Evolutionary conservation across 768 basidiomycete genomes (phyloP).

Genomic region (Dacryopinax spathularia): DNA sequence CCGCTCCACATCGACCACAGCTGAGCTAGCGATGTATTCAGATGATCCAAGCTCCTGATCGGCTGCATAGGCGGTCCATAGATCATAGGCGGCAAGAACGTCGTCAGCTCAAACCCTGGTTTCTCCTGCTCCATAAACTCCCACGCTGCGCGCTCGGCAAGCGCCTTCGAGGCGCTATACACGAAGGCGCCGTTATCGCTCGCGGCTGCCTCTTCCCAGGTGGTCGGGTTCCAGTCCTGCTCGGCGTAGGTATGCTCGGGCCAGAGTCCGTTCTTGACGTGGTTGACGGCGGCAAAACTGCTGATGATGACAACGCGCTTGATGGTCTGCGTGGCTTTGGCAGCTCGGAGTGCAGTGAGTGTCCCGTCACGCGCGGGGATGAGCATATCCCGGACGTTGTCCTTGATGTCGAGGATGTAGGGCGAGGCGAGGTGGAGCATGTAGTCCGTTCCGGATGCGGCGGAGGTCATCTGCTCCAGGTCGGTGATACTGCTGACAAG

Average conservation of each 20-base stretch:
- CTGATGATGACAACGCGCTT: slow-evolving; percentile 19
- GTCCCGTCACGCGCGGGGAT: slow-evolving; percentile 18
- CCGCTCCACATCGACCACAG: background rate
- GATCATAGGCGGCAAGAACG: slow-evolving; percentile 4
- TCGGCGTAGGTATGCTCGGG: slow-evolving; percentile 14
- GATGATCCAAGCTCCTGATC: background rate
- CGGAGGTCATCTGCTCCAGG: slow-evolving; percentile 4
- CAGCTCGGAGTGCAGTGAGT: slow-evolving; percentile 11
- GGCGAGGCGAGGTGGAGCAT: background rate
- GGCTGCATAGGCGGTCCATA: background rate
- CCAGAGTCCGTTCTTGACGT: background rate
- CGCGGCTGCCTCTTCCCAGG: slow-evolving; percentile 12
- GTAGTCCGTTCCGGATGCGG: background rate
- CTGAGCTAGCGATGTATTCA: background rate
- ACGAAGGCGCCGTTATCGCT: background rate
- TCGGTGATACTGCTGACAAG: slow-evolving; percentile 5
- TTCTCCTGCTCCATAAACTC: slow-evolving; percentile 11
- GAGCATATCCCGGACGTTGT: slow-evolving; percentile 10
- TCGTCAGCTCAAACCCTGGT: slow-evolving; percentile 13
- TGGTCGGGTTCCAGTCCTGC: slow-evolving; percentile 13
- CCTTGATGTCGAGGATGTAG: background rate
- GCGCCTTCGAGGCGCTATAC: background rate
- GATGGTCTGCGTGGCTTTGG: slow-evolving; percentile 10
- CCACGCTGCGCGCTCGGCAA: slow-evolving; percentile 15
- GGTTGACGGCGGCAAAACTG: slow-evolving; percentile 15